phyloP scores from a whole-genome alignment of 306 rosid genomes.

The Fragaria nilgerrensis region DNA sequence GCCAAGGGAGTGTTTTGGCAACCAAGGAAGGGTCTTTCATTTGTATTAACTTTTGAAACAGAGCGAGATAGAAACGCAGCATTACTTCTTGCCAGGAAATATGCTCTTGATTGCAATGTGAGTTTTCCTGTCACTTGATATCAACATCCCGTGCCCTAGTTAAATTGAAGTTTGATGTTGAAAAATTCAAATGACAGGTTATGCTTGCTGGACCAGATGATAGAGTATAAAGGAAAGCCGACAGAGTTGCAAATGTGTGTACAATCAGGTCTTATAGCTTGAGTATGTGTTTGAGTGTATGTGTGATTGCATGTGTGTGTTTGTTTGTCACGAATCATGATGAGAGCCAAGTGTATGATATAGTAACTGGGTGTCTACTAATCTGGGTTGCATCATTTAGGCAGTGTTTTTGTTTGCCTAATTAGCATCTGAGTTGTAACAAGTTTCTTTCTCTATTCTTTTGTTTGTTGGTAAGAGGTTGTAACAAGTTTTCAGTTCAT shows the following conservation, averaged over 20 bases:
- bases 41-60: constrained; percentile 70
- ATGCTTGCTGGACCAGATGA: constrained; percentile 96
- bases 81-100: constrained; percentile 75
- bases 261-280: constrained; percentile 32
- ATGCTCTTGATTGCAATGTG: constrained; percentile 89
- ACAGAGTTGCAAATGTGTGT: constrained; percentile 44
- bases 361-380: constrained; percentile 57
- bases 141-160: neutral
- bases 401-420: constrained; percentile 90
- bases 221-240: constrained; percentile 59
- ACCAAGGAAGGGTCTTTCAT: constrained; percentile 84
- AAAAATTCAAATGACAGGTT: constrained; percentile 48
- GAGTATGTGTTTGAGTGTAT: constrained; percentile 49
- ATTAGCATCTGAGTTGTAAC: constrained; percentile 47
- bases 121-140: constrained; percentile 19
- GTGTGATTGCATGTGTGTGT: constrained; percentile 18
- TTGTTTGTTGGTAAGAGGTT: constrained; percentile 48
- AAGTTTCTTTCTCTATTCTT: constrained; percentile 24
- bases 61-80: constrained; percentile 92
- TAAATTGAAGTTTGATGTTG: neutral
- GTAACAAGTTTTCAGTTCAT: constrained; percentile 38
- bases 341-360: constrained; percentile 31
- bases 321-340: constrained; percentile 5
- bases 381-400: constrained; percentile 80
- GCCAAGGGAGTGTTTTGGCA: constrained; percentile 86